Evolutionary conservation across 2,329 filamentous ascomycete genomes (phyloP).

Genomic region (Ilyonectria sp.): DNA sequence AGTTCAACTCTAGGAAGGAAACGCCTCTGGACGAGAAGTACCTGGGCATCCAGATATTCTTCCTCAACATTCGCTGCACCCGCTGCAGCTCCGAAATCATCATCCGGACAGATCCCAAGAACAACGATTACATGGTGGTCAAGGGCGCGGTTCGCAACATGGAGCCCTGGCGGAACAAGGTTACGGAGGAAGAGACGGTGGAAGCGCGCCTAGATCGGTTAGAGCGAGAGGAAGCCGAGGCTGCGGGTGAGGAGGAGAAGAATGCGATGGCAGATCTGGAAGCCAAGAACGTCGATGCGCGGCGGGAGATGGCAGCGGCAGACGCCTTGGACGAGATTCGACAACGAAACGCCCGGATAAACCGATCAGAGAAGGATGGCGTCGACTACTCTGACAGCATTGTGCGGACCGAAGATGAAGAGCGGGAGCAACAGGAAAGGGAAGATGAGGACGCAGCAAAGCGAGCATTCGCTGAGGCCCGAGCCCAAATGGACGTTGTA

Average conservation of each 20-base stretch:
- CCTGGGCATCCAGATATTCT: constrained; percentile 87
- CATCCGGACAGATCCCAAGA: constrained; percentile 95
- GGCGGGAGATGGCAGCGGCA: constrained; percentile 95
- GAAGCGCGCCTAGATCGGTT: constrained; percentile 89
- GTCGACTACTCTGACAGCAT: constrained; percentile 72
- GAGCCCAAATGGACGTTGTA: constrained; percentile 67
- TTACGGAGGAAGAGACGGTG: constrained; percentile 82
- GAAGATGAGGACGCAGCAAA: constrained; percentile 89
- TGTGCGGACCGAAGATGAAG: constrained; percentile 69
- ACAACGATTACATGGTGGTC: constrained; percentile 89
- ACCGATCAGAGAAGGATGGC: constrained; percentile 80
- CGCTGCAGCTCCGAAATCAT: constrained; percentile 89
- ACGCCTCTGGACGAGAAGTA: constrained; percentile 91
- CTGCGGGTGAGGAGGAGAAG: constrained; percentile 76
- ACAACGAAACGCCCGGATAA: constrained; percentile 89
- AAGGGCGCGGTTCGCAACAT: constrained; percentile 92
- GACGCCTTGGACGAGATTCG: constrained; percentile 96
- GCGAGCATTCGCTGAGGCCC: constrained; percentile 80
- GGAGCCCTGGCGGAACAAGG: constrained; percentile 84
- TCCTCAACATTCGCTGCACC: constrained; percentile 88
- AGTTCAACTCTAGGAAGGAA: constrained; percentile 96
- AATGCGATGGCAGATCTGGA: constrained; percentile 97
- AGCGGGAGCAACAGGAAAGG: constrained; percentile 76
- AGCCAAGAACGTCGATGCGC: constrained; percentile 92
- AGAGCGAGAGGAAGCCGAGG: constrained; percentile 80